These are phyloP conservation scores for Dothistroma pini DNA, from an alignment of 2,329 filamentous ascomycete genomes.

Conservation along the genomic window DNA sequence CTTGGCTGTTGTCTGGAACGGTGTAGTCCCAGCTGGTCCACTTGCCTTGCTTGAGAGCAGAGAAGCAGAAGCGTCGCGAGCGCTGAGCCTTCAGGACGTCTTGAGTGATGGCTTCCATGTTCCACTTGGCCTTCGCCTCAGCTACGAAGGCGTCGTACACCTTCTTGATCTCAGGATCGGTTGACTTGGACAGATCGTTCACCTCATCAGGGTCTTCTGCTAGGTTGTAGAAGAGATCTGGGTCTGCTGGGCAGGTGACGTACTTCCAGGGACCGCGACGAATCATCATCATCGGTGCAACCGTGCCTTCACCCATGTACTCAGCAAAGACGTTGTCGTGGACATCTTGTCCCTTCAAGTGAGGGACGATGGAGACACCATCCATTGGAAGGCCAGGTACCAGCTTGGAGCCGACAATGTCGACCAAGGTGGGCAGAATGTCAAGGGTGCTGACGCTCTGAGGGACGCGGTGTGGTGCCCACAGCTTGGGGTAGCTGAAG, in stretches of 20 bases:
- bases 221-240: slow-evolving; percentile 80
- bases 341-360: slow-evolving; percentile 63
- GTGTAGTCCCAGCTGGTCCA: slow-evolving; percentile 85
- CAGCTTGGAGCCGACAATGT: slow-evolving; percentile 70
- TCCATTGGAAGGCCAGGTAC: slow-evolving; percentile 76
- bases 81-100: slow-evolving; percentile 75
- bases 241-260: slow-evolving; percentile 78
- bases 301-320: slow-evolving; percentile 90
- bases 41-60: slow-evolving; percentile 68
- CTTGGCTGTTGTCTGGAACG: slow-evolving; percentile 60
- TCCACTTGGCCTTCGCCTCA: slow-evolving; percentile 74
- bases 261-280: slow-evolving; percentile 87
- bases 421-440: slow-evolving; percentile 82
- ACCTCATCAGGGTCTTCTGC: slow-evolving; percentile 70
- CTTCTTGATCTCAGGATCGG: slow-evolving; percentile 38
- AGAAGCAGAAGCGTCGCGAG: slow-evolving; percentile 73
- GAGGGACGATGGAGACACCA: slow-evolving; percentile 75
- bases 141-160: slow-evolving; percentile 60
- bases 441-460: slow-evolving; percentile 90
- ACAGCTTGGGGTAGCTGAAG: slow-evolving; percentile 73
- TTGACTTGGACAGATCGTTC: slow-evolving; percentile 59
- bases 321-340: slow-evolving; percentile 90
- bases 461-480: slow-evolving; percentile 69
- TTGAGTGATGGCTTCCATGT: slow-evolving; percentile 72
- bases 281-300: slow-evolving; percentile 92